Evolutionary conservation across 192 early-diverging fungal species (phyloP).

Genomic region (Coemansia sp.): DNA sequence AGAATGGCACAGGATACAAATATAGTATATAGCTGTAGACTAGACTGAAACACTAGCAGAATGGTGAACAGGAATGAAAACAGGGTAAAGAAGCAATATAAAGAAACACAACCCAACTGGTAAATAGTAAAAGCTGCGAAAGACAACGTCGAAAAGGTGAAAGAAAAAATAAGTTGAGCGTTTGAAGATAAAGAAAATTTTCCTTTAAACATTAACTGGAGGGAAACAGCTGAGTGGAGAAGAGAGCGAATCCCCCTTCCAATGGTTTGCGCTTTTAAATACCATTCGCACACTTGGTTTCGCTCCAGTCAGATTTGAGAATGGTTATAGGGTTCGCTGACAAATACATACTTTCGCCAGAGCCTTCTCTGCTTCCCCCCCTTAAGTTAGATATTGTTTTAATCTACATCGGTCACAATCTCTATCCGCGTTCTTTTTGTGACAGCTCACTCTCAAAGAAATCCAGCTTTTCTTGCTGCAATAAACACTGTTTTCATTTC

Average conservation of each 20-base stretch:
- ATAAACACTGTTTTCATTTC: too few species aligned
- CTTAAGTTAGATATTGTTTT: too few species aligned
- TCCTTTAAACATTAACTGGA: neutral
- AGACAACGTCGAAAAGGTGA: too few species aligned
- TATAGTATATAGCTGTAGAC: neutral
- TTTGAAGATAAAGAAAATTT: constrained; percentile 5
- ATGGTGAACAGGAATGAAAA: neutral
- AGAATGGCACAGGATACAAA: neutral
- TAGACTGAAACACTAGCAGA: neutral
- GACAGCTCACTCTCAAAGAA: too few species aligned
- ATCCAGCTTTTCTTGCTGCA: too few species aligned
- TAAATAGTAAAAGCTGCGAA: too few species aligned
- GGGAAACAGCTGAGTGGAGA: neutral
- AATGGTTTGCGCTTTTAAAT: neutral
- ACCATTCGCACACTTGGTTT: too few species aligned
- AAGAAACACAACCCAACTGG: neutral
- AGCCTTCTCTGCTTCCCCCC: too few species aligned
- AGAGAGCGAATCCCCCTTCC: neutral
- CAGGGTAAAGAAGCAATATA: neutral
- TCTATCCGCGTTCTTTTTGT: too few species aligned
- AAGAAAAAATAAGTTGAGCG: neutral
- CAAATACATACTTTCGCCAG: neutral
- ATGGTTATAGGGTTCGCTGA: neutral
- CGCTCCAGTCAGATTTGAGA: neutral
- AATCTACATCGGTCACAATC: too few species aligned